phyloP scores from a whole-genome alignment of 768 basidiomycete species.

The Boletus reticuloceps region DNA sequence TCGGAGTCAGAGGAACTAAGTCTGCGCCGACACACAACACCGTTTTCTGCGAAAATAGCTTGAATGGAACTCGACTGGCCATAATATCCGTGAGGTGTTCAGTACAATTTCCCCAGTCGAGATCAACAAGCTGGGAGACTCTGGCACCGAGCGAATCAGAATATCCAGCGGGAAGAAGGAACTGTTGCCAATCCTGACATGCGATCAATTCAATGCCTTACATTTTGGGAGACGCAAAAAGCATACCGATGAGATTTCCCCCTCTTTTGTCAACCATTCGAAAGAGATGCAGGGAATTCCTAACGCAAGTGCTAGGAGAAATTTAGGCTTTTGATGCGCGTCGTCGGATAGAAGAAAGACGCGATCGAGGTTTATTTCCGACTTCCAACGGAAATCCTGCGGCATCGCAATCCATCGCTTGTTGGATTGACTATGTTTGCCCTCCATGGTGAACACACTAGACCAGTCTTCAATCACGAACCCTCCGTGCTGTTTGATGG shows the following conservation, averaged over 20 bases:
- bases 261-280: slow-evolving; percentile 41
- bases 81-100: slow-evolving; percentile 61
- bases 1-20: slow-evolving; percentile 44
- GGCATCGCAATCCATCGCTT: slow-evolving; percentile 54
- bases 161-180: slow-evolving; percentile 54
- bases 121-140: slow-evolving; percentile 48
- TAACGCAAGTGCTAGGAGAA: slow-evolving; percentile 75
- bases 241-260: slow-evolving; percentile 34
- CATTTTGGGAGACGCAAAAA: not conserved
- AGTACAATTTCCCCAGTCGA: slow-evolving; percentile 46
- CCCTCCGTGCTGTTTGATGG: slow-evolving; percentile 53
- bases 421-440: slow-evolving; percentile 39
- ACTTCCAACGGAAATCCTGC: slow-evolving; percentile 44
- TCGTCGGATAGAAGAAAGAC: slow-evolving; percentile 71
- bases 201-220: slow-evolving; percentile 5
- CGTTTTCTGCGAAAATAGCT: slow-evolving; percentile 51
- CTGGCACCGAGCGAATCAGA: slow-evolving; percentile 39
- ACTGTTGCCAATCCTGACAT: slow-evolving; percentile 58
- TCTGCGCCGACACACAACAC: slow-evolving; percentile 62
- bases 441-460: slow-evolving; percentile 54
- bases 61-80: slow-evolving; percentile 52
- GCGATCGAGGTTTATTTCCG: slow-evolving; percentile 38
- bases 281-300: slow-evolving; percentile 79
- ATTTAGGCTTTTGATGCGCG: slow-evolving; percentile 71
- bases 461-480: slow-evolving; percentile 62